phyloP scores from a whole-genome alignment of 441 rosid species.

The Pelargonium australe region DNA sequence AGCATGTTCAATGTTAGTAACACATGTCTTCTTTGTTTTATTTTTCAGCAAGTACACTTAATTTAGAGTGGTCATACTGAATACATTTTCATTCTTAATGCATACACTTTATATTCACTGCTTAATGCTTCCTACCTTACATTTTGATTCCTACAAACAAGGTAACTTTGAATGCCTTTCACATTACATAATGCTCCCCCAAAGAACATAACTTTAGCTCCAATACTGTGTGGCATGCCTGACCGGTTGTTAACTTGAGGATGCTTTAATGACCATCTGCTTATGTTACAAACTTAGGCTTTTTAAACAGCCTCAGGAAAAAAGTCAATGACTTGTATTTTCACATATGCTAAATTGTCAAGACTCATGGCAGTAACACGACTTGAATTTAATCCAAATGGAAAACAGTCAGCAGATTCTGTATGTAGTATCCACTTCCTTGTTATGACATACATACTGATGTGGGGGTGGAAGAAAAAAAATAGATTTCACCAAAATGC shows the following conservation, averaged over 20 bases:
- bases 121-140: background rate
- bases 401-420: too few species aligned
- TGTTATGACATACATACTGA: background rate
- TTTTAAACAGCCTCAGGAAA: background rate
- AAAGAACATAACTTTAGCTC: background rate
- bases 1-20: slow-evolving; percentile 94
- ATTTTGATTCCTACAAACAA: background rate
- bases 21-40: slow-evolving; percentile 6
- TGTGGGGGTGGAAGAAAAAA: too few species aligned
- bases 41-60: background rate
- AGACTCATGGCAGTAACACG: too few species aligned
- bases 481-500: too few species aligned
- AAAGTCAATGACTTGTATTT: background rate
- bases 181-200: background rate
- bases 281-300: background rate
- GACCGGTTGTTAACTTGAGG: background rate
- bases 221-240: background rate
- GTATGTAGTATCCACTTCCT: background rate
- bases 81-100: too few species aligned
- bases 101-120: background rate
- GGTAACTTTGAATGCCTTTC: background rate
- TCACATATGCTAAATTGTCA: too few species aligned
- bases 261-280: background rate
- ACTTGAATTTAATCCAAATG: too few species aligned
- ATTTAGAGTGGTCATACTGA: background rate